phyloP scores from a whole-genome alignment of 1,284 basidiomycete species.

The Apiotrichum laibachii region DNA sequence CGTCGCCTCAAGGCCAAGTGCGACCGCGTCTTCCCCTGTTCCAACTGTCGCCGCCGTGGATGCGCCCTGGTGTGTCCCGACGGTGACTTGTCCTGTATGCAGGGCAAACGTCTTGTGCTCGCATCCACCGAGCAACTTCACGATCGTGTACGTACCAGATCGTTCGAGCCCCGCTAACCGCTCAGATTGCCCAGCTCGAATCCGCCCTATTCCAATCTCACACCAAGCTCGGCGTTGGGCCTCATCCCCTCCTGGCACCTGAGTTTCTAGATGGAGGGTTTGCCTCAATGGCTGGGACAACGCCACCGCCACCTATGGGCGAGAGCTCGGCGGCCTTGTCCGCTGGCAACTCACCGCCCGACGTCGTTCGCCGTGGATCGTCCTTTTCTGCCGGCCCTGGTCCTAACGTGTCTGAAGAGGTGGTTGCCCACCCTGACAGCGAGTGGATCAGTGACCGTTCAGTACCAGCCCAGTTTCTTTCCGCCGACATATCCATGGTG shows the following conservation, averaged over 20 bases:
- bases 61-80: constrained; percentile 47
- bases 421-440: constrained; percentile 35
- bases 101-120: constrained; percentile 46
- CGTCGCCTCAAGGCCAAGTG: constrained; percentile 47
- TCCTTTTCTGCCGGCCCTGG: not conserved
- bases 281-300: constrained; percentile 12
- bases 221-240: constrained; percentile 6
- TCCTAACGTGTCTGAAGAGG: constrained; percentile 27
- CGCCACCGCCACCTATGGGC: constrained; percentile 3
- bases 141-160: constrained; percentile 30
- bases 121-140: constrained; percentile 47
- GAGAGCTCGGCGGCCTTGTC: not conserved
- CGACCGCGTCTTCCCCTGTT: constrained; percentile 46
- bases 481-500: constrained; percentile 9
- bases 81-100: constrained; percentile 48
- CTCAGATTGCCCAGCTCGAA: constrained; percentile 42
- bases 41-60: constrained; percentile 45
- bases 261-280: constrained; percentile 44
- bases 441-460: constrained; percentile 46
- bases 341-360: not conserved
- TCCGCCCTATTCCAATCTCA: constrained; percentile 40
- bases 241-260: constrained; percentile 41
- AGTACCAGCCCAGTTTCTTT: constrained; percentile 39
- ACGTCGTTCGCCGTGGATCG: not conserved
- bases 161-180: not conserved